Base-by-base conservation (phyloP, 2,329 filamentous ascomycete genomes). In the Pseudogymnoascus sp. region DNA sequence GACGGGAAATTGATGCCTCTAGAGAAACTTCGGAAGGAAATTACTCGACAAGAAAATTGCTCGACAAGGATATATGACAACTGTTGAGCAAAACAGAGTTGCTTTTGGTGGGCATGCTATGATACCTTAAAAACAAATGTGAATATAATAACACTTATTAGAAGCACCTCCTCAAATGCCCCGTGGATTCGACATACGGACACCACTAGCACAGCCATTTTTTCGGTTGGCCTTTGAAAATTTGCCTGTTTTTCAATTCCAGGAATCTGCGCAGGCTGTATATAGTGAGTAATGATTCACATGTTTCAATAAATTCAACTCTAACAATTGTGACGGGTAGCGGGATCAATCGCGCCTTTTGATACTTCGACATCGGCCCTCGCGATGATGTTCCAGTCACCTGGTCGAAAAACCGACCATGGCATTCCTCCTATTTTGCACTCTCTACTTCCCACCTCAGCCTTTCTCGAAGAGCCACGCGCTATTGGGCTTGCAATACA, bases 21-120 rank as follows among this genome's bases (percentile, higher is more conserved):
- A 18, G 62, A 64, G 37, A 65, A 62, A 37, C 33, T 65, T 25
- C 50, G 23, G 18, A 65, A 65, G 47, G 40, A 65, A 59, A 63
- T 38, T 60, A n/a, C 62, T 18, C 61, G 61, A 14, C 40, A 63
- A 59, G 40, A n/a, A n/a, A n/a, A n/a, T 38, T 60, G 21, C 62
- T 18, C 61, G 61, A 14, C 40, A 63, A 59, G 40, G 28, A 31
- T 35, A 53, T n/a, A 23, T 50, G 16, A 56, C 60, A 40, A 10
- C 31, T 28, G 21, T 31, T 40, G 60, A 64, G 16, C 28, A 18
- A 23, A 5, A 6, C 5, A 47, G 21, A n/a, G 11, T n/a, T 53
- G 8, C 59, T 11, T 18, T 10, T 40, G 60, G 63, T 64, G 56
- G 21, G 28, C 5, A 5, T 40, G n/a, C 16, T 12, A 38, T 11